Conservation (phyloP, 192 early-diverging fungal genomes). For the Martensiomyces pterosporus region DNA sequence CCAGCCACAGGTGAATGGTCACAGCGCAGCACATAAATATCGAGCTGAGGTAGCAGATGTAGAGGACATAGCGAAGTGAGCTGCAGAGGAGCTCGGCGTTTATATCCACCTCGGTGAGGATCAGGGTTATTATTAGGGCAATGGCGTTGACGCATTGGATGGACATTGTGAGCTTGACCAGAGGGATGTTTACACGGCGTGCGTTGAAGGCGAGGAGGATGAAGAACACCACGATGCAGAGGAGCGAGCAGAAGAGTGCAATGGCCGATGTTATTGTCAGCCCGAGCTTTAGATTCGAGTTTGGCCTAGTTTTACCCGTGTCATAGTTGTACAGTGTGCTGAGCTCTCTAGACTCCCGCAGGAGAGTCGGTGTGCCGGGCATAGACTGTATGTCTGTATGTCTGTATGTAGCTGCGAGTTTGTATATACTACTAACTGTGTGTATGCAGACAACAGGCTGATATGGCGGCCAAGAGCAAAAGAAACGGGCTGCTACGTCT, state of each 20-base stretch:
- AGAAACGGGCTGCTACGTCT: no score
- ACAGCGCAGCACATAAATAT: slow-evolving; percentile 46
- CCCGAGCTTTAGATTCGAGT: not conserved
- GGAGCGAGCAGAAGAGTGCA: slow-evolving; percentile 24
- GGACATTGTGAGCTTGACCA: slow-evolving; percentile 39
- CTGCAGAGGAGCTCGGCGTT: slow-evolving; percentile 26
- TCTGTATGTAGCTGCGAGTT: no score
- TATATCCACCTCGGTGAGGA: slow-evolving; percentile 22
- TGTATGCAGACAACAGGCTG: no score
- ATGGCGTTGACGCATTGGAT: slow-evolving; percentile 42
- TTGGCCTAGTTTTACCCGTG: no score
- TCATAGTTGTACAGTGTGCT: no score
- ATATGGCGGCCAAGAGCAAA: no score
- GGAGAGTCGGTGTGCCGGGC: no score
- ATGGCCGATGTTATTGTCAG: slow-evolving; percentile 17
- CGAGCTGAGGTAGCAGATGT: slow-evolving; percentile 43
- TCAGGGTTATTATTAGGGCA: slow-evolving; percentile 29
- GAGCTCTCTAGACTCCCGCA: no score
- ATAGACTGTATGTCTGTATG: no score
- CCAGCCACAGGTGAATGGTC: slow-evolving; percentile 44
- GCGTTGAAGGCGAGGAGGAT: slow-evolving; percentile 30
- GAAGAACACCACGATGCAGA: slow-evolving; percentile 28
- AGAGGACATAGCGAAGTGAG: slow-evolving; percentile 35
- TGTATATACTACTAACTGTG: no score
- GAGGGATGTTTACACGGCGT: slow-evolving; percentile 35